These are phyloP conservation scores for Morella rubra DNA, from an alignment of 306 rosid species.

Conservation along the genomic window DNA sequence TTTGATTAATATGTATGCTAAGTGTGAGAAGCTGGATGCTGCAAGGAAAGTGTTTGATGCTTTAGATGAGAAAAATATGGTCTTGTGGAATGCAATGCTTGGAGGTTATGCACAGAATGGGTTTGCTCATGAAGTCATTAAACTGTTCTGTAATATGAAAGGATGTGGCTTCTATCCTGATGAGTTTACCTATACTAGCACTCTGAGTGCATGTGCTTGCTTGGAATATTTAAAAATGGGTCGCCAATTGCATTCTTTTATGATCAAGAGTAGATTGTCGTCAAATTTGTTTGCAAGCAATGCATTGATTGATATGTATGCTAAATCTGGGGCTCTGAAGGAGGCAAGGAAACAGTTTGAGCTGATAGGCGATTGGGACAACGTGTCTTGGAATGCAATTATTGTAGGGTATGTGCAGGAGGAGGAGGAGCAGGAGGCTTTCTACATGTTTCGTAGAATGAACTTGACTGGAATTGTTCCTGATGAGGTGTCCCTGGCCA, in stretches of 20 bases:
- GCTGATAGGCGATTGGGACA: slow-evolving; percentile 55
- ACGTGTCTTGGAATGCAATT: slow-evolving; percentile 81
- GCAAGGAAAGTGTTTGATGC: slow-evolving; percentile 54
- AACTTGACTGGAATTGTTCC: slow-evolving; percentile 44
- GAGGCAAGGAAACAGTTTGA: slow-evolving; percentile 78
- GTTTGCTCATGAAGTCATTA: slow-evolving; percentile 46
- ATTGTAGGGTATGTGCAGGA: slow-evolving; percentile 77
- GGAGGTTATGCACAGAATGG: slow-evolving; percentile 67
- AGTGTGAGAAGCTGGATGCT: slow-evolving; percentile 49
- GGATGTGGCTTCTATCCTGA: slow-evolving; percentile 47
- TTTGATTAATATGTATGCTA: slow-evolving; percentile 82
- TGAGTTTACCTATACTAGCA: slow-evolving; percentile 80
- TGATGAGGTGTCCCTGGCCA: slow-evolving; percentile 80
- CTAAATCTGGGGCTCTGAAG: slow-evolving; percentile 63
- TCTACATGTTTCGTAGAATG: slow-evolving; percentile 69
- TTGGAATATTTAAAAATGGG: slow-evolving; percentile 51
- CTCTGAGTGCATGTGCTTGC: slow-evolving; percentile 70
- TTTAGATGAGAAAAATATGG: slow-evolving; percentile 50
- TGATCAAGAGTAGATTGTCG: slow-evolving; percentile 55
- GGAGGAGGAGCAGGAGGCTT: slow-evolving; percentile 54
- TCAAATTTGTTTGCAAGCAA: slow-evolving; percentile 60
- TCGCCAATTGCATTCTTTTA: slow-evolving; percentile 56
- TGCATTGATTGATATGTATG: slow-evolving; percentile 84
- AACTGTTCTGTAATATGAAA: slow-evolving; percentile 53
- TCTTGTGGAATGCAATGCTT: slow-evolving; percentile 84